Base-by-base conservation (phyloP, 139 green algal genomes). In the Tetradesmus obliquus region DNA sequence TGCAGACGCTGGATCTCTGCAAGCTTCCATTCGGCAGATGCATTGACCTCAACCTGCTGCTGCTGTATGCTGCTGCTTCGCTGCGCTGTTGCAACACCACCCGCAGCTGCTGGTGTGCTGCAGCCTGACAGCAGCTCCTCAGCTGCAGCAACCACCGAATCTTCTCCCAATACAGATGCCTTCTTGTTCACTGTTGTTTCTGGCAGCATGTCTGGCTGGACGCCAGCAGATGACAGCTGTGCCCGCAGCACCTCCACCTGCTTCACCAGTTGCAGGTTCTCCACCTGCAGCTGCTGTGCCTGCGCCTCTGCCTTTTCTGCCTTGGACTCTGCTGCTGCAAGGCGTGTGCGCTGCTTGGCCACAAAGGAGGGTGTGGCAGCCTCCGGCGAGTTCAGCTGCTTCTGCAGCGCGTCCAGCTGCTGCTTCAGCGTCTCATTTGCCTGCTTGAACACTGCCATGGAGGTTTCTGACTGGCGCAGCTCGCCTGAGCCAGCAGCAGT, bases 1-100 rank as follows among this genome's bases (percentile, higher is more conserved):
- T 86, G 88, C 76, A 91, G 76, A 55, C 88, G 55, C n/a, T 91
- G 55, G 12, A 91, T 83, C 88, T 91, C 88, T 62, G 84, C 62
- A 55, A 91, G n/a, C 88, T 91, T 86, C 88, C 88, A 91, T 15
- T 84, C 79, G 5, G 10, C 7, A 24, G 79, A 84, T 6, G 6
- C 5, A 84, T 57, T 54, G 32, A n/a, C 6, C 45, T 55, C 24
- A 22, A 55, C 22, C 79, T 84, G 76, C 17, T 54, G 45, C n/a
- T 84, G 45, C 66, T 76, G 66, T 19, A 76, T 24, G 17, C 66
- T 76, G 66, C 66, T 76, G 15, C 66, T 76, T n/a, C 3, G 66
- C 66, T 76, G 66, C 17, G 66, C 17, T 76, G 66, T 76, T 24
- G 2, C 17, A 6, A 6, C 1, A 76, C 66, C 55, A 45, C 10